These are phyloP conservation scores for Orbilia blumenaviensis DNA, from an alignment of 2,329 filamentous ascomycete species.

Conservation along the genomic window DNA sequence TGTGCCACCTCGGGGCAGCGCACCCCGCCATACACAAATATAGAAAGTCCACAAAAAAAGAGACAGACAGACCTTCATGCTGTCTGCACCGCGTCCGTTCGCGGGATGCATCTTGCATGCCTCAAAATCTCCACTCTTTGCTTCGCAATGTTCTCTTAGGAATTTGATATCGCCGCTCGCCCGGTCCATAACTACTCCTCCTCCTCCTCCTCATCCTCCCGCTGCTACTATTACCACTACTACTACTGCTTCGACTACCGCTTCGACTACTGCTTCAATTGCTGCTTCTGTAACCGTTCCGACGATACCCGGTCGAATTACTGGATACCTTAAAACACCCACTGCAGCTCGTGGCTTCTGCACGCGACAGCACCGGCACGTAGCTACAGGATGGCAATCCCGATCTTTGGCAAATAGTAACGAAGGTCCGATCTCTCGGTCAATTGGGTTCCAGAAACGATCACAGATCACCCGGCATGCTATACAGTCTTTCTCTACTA, in stretches of 20 bases:
- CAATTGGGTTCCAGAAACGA: slow-evolving; percentile 12
- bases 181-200: too few species aligned
- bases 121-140: slow-evolving; percentile 54
- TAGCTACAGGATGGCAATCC: background rate
- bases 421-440: slow-evolving; percentile 21
- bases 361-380: background rate
- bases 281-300: too few species aligned
- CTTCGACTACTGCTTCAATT: too few species aligned
- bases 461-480: slow-evolving; percentile 1
- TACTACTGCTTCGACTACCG: too few species aligned
- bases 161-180: slow-evolving; percentile 23
- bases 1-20: background rate
- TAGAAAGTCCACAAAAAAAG: background rate
- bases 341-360: slow-evolving; percentile 1
- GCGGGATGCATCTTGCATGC: slow-evolving; percentile 53
- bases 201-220: too few species aligned
- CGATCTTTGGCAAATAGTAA: background rate
- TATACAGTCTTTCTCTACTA: slow-evolving; percentile 23
- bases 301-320: slow-evolving; percentile 19
- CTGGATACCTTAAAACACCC: background rate
- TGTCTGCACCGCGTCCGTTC: slow-evolving; percentile 45
- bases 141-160: slow-evolving; percentile 48
- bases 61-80: slow-evolving; percentile 31
- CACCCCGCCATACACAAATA: background rate
- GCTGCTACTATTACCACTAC: too few species aligned